Conservation (phyloP, 805 yeast species). For the Candida vartiovaarae region DNA sequence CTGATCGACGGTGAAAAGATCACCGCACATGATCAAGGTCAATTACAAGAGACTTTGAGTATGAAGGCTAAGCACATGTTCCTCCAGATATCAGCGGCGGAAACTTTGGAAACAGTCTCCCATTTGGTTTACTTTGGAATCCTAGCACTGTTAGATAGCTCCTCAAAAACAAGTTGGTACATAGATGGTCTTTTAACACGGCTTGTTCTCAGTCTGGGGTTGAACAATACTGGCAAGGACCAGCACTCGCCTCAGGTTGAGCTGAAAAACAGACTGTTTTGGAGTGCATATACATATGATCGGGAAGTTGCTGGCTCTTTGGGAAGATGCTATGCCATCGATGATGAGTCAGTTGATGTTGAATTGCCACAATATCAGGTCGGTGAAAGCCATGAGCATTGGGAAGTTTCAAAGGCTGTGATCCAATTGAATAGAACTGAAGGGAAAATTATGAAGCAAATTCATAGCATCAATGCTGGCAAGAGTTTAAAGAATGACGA, state of each 20-base stretch:
- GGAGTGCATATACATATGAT: conserved; percentile 44
- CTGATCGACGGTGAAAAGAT: conserved; percentile 35
- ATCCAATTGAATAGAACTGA: conserved; percentile 39
- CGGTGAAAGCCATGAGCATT: conserved; percentile 34
- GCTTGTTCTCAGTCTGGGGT: conserved; percentile 37
- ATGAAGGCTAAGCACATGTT: conserved; percentile 26
- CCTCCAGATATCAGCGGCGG: conserved; percentile 6
- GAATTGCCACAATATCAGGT: conserved; percentile 33
- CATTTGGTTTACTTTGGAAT: conserved; percentile 39
- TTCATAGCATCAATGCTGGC: conserved; percentile 39
- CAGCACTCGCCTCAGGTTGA: conserved; percentile 21
- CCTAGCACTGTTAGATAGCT: conserved; percentile 43
- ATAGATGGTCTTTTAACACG: conserved; percentile 42
- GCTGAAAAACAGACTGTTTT: conserved; percentile 36
- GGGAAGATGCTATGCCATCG: conserved; percentile 42
- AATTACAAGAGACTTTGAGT: conserved; percentile 31
- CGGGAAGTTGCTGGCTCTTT: conserved; percentile 40
- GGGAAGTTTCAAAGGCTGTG: conserved; percentile 34
- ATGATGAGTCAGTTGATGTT: conserved; percentile 43
- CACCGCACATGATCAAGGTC: too few species aligned
- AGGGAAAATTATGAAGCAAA: conserved; percentile 36
- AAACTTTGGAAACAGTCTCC: conserved; percentile 34
- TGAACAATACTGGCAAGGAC: conserved; percentile 29
- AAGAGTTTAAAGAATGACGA: conserved; percentile 11
- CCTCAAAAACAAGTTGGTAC: conserved; percentile 46